Conservation (phyloP, 768 basidiomycete genomes). For the Coprinellus aureogranulatus region DNA sequence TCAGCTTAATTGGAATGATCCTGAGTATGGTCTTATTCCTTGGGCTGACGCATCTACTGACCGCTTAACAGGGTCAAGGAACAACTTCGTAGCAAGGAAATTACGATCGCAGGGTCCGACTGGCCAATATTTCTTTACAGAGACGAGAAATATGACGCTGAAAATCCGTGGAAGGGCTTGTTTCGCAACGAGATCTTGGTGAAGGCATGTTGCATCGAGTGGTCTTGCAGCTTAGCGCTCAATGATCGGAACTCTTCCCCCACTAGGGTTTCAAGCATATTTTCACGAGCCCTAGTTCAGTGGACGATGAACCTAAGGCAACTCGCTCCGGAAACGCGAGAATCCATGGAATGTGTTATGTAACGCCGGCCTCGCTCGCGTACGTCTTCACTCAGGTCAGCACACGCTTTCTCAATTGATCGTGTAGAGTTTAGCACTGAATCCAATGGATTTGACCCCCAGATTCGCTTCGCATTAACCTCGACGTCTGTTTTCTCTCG, state of each 20-base stretch:
- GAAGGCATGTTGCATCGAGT: not conserved
- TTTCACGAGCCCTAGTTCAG: slow-evolving; percentile 3
- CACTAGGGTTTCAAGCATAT: slow-evolving; percentile 1
- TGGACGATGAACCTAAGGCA: not conserved
- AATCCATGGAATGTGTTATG: slow-evolving; percentile 2
- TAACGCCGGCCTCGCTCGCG: not conserved
- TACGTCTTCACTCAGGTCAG: slow-evolving; percentile 2
- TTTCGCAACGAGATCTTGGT: not conserved
- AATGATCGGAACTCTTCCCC: too few relatives aligned
- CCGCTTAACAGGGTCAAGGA: not conserved
- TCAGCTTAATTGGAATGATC: not conserved
- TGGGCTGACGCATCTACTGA: not conserved
- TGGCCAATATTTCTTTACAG: not conserved
- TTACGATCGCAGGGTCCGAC: not conserved
- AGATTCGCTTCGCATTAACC: slow-evolving; percentile 2
- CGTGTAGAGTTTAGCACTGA: too few relatives aligned
- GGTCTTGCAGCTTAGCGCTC: too few relatives aligned
- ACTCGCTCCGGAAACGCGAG: not conserved
- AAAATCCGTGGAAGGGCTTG: slow-evolving; percentile 1
- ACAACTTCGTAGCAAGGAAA: not conserved
- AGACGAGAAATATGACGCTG: not conserved
- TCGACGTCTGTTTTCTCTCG: not conserved
- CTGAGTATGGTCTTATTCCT: not conserved
- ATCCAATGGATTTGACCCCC: not conserved
- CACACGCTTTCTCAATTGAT: not conserved